These are phyloP conservation scores for Entomortierella parvispora DNA, from an alignment of 192 early-diverging fungal genomes.

Conservation along the genomic window DNA sequence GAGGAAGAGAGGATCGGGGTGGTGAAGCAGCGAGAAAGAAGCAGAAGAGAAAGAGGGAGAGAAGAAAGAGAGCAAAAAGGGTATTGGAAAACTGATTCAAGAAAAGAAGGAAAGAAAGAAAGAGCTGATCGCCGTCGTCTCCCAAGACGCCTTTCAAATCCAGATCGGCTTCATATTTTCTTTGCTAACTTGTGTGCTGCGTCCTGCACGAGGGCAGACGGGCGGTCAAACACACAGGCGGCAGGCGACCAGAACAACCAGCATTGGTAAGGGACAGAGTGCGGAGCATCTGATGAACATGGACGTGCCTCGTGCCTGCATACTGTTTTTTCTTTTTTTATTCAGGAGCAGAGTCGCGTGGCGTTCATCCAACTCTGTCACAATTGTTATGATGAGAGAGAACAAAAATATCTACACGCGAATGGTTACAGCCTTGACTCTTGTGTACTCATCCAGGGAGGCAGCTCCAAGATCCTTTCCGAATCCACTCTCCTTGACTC, in stretches of 20 bases:
- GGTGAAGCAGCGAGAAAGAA: not conserved
- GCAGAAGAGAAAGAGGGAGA: not conserved
- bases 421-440: slow-evolving; percentile 56
- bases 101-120: not conserved
- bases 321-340: no score
- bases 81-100: not conserved
- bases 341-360: no score
- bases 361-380: no score
- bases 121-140: not conserved
- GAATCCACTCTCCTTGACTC: slow-evolving; percentile 75
- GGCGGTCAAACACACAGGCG: not conserved
- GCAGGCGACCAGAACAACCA: no score
- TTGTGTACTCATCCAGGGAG: slow-evolving; percentile 59
- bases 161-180: not conserved
- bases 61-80: not conserved
- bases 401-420: slow-evolving; percentile 13
- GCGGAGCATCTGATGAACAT: no score
- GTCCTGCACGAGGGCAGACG: not conserved
- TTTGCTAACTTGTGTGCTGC: not conserved
- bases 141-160: no score
- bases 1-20: not conserved
- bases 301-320: no score
- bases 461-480: slow-evolving; percentile 70
- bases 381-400: no score
- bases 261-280: no score